Percentiles rank a stretch among this genome's conserved stretches.
Evolutionary conservation across 1,284 basidiomycete genomes (phyloP).

Genomic region (Ceratorhiza oryzae-sativae): DNA sequence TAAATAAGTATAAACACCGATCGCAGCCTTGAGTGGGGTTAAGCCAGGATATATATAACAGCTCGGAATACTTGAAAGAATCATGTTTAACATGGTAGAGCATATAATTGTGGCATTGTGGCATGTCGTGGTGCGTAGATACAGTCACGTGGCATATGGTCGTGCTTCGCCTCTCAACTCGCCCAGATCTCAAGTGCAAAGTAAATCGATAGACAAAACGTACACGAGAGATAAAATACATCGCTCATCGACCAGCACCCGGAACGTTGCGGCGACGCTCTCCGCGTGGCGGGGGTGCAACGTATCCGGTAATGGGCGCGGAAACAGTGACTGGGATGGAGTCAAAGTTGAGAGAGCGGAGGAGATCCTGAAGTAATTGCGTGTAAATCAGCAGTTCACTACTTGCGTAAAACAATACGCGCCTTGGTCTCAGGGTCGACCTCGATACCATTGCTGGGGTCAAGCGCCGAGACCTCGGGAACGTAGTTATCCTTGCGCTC

Average conservation of each 20-base stretch:
- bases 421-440: slow-evolving; percentile 93
- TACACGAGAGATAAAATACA: slow-evolving; percentile 3
- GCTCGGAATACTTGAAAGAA: not conserved
- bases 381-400: not conserved
- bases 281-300: slow-evolving; percentile 67
- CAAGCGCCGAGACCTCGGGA: slow-evolving; percentile 93
- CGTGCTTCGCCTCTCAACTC: slow-evolving; percentile 2
- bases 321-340: slow-evolving; percentile 77
- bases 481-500: slow-evolving; percentile 99
- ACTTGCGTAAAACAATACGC: slow-evolving; percentile 47
- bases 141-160: slow-evolving; percentile 26
- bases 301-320: slow-evolving; percentile 65
- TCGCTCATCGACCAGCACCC: slow-evolving; percentile 65
- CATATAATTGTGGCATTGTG: slow-evolving; percentile 33
- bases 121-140: slow-evolving; percentile 4
- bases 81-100: not conserved
- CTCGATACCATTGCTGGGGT: slow-evolving; percentile 78
- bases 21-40: too few relatives aligned
- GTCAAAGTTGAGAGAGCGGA: slow-evolving; percentile 91
- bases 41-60: not conserved
- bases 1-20: too few relatives aligned
- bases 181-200: slow-evolving; percentile 13
- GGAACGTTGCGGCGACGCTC: slow-evolving; percentile 76
- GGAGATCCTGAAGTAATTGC: slow-evolving; percentile 69
- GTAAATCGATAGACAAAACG: slow-evolving; percentile 36